Evolutionary conservation across 495 filamentous ascomycete genomes (phyloP), one percentile per base, ranked within the genome.

Genomic region (Penicillium macrosclerotiorum): DNA sequence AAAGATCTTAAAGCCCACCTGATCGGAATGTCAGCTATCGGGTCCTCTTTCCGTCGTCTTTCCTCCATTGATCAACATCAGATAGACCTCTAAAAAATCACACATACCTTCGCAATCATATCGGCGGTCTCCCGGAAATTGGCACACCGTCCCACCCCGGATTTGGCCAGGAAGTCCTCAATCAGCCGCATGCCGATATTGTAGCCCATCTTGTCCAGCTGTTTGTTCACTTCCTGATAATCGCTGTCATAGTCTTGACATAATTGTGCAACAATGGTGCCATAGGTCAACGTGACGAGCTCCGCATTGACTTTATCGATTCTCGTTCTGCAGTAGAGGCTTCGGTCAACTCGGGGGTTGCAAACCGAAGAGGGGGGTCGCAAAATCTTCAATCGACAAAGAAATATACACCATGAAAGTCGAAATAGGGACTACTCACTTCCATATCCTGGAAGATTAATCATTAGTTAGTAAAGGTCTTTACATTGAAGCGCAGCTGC

Each of bases 1-100:
- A 66, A 98, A 98, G 46, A 97, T 94, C 75, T 97, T 97, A 72
- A 98, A 98, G 43, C 93, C 93, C 50, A 96, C 85, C 91, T 96
- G 54, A 18, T 46, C 13, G 8, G 11, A 37, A 12, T n/a, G 36
- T 50, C 31, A 42, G 44, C 17, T 19, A 36, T 23, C 35, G 17
- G 1, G 19, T 22, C 8, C 23, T 26, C 20, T 16, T 17, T 23
- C 5, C 16, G n/a, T n/a, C n/a, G n/a, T n/a, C n/a, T n/a, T n/a
- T n/a, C n/a, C n/a, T n/a, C n/a, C n/a, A n/a, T n/a, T n/a, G n/a
- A n/a, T n/a, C n/a, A n/a, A n/a, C n/a, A n/a, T n/a, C n/a, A n/a
- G n/a, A n/a, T n/a, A n/a, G n/a, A n/a, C n/a, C n/a, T n/a, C n/a
- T n/a, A n/a, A n/a, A n/a, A n/a, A n/a, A n/a, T n/a, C 37, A 14